Conservation (phyloP, 225 moss, liverwort and hornwort species). For the Asterella californica region DNA sequence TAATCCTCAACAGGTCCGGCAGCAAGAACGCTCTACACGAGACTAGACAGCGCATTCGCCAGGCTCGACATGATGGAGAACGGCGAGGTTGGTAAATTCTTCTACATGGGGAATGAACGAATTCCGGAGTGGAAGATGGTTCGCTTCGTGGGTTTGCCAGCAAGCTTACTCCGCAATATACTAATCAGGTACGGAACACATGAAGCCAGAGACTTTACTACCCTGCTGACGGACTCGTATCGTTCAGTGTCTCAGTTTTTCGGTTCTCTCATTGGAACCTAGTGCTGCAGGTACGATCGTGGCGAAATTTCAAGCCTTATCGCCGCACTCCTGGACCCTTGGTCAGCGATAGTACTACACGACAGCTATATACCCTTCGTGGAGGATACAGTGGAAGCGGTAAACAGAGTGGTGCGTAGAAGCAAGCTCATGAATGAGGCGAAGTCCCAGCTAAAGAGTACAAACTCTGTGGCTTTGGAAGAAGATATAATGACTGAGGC, state of each 20-base stretch:
- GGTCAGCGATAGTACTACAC: conserved; percentile 35
- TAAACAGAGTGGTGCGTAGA: conserved; percentile 5
- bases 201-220: neutral
- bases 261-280: neutral
- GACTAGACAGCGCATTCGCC: conserved; percentile 29
- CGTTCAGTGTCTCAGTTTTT: neutral
- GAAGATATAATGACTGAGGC: conserved; percentile 18
- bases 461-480: conserved; percentile 21
- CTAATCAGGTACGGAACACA: conserved; percentile 24
- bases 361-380: conserved; percentile 36
- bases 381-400: conserved; percentile 12
- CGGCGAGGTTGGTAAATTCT: conserved; percentile 41
- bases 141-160: conserved; percentile 41
- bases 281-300: conserved; percentile 24
- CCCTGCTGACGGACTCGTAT: neutral
- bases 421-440: conserved; percentile 19
- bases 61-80: conserved; percentile 50
- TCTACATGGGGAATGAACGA: conserved; percentile 33
- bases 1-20: neutral
- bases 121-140: conserved; percentile 45
- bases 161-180: conserved; percentile 25
- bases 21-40: neutral
- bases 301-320: conserved; percentile 27
- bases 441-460: conserved; percentile 8
- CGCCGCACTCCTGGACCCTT: conserved; percentile 30